Conservation (phyloP, 2,329 filamentous ascomycete species). For the Aureobasidium sp. region DNA sequence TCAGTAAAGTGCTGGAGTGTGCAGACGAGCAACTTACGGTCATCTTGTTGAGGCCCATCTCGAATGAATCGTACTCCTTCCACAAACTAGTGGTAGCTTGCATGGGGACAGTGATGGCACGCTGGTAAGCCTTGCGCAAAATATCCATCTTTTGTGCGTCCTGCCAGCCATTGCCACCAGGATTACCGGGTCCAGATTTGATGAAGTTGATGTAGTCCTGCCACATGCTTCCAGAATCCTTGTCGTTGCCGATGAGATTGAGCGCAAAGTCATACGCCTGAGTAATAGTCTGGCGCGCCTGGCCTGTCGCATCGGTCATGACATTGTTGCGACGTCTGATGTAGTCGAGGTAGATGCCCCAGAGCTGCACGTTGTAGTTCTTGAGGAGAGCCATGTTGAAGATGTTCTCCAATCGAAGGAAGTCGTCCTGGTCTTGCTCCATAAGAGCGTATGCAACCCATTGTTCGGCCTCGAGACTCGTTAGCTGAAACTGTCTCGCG, state of each 20-base stretch:
- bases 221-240: conserved; percentile 85
- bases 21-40: conserved; percentile 51
- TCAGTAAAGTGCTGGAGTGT: conserved; percentile 17
- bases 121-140: conserved; percentile 84
- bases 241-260: conserved; percentile 80
- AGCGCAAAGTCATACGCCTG: conserved; percentile 91
- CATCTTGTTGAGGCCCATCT: conserved; percentile 86
- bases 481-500: conserved; percentile 25
- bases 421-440: conserved; percentile 81
- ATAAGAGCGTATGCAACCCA: conserved; percentile 86
- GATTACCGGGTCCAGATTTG: conserved; percentile 69
- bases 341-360: conserved; percentile 92
- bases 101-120: conserved; percentile 79
- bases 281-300: conserved; percentile 69
- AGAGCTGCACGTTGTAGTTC: conserved; percentile 77
- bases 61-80: conserved; percentile 97
- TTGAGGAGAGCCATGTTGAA: conserved; percentile 72
- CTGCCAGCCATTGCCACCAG: conserved; percentile 85
- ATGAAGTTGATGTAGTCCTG: conserved; percentile 92
- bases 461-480: conserved; percentile 62
- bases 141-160: conserved; percentile 97
- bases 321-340: conserved; percentile 86
- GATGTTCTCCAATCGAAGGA: conserved; percentile 69
- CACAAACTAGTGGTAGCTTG: conserved; percentile 74
- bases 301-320: conserved; percentile 65